phyloP scores from a whole-genome alignment of 345 rosid genomes.

The Diplotaxis tenuifolia region DNA sequence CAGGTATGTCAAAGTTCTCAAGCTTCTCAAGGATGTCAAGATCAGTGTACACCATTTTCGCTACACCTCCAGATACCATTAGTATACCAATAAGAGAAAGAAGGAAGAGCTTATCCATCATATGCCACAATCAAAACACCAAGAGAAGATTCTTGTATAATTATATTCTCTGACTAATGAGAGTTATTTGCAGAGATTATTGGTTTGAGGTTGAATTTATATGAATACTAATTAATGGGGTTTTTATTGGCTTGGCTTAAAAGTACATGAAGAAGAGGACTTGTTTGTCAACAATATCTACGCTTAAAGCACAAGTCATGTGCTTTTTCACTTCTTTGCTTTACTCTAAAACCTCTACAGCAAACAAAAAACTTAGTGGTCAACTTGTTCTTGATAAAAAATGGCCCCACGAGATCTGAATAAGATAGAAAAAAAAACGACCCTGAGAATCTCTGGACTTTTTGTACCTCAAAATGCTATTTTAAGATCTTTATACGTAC shows the following conservation, averaged over 20 bases:
- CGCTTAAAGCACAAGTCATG: conserved; percentile 91
- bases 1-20: conserved; percentile 53
- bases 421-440: neutral
- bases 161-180: conserved; percentile 21
- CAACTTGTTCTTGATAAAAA: conserved; percentile 45
- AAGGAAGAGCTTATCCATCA: conserved; percentile 57
- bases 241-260: conserved; percentile 79
- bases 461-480: conserved; percentile 15
- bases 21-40: conserved; percentile 48
- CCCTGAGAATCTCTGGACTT: neutral
- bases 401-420: conserved; percentile 33
- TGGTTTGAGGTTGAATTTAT: conserved; percentile 57
- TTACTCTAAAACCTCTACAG: conserved; percentile 70
- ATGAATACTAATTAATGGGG: conserved; percentile 48
- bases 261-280: conserved; percentile 68
- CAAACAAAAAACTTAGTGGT: conserved; percentile 35
- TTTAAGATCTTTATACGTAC: conserved; percentile 9
- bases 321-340: conserved; percentile 63
- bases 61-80: conserved; percentile 58
- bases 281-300: conserved; percentile 59
- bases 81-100: conserved; percentile 54
- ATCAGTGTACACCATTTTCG: conserved; percentile 42
- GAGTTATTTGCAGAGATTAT: conserved; percentile 42
- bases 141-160: neutral
- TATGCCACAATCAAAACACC: conserved; percentile 32